Evolutionary conservation across 2,329 filamentous ascomycete genomes (phyloP).

Genomic region (Atkinsonella texensis): DNA sequence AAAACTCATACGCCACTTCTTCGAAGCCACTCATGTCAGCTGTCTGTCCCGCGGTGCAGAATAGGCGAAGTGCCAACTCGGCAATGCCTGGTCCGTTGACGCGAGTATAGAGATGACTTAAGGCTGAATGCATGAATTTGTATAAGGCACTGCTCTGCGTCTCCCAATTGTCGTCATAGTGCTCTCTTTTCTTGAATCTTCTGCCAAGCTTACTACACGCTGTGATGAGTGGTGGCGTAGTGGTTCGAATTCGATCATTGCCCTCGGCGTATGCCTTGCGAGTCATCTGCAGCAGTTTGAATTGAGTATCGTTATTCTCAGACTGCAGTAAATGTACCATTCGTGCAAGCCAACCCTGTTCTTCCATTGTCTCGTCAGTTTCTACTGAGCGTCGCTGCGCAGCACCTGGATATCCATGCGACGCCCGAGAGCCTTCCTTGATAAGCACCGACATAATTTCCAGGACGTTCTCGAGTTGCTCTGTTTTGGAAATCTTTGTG

Average conservation of each 20-base stretch:
- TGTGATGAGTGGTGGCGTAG: slow-evolving; percentile 84
- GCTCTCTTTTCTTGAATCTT: slow-evolving; percentile 80
- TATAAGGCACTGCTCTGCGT: slow-evolving; percentile 64
- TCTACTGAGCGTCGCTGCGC: slow-evolving; percentile 65
- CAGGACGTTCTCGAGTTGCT: slow-evolving; percentile 78
- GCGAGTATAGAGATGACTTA: slow-evolving; percentile 78
- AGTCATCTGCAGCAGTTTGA: slow-evolving; percentile 80
- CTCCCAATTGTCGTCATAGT: slow-evolving; percentile 57
- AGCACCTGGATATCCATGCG: slow-evolving; percentile 73
- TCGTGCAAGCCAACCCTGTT: slow-evolving; percentile 92
- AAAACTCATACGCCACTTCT: slow-evolving; percentile 96
- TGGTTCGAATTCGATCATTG: slow-evolving; percentile 91
- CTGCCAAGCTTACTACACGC: slow-evolving; percentile 81
- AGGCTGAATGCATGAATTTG: slow-evolving; percentile 85
- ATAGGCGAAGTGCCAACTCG: slow-evolving; percentile 79
- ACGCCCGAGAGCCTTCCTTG: slow-evolving; percentile 77
- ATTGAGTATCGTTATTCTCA: slow-evolving; percentile 83
- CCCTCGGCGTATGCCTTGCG: slow-evolving; percentile 82
- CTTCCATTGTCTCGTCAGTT: slow-evolving; percentile 94
- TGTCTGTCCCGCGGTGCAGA: slow-evolving; percentile 83
- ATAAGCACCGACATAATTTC: slow-evolving; percentile 85
- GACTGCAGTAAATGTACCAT: slow-evolving; percentile 80
- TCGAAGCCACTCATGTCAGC: slow-evolving; percentile 87
- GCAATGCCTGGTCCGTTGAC: slow-evolving; percentile 68
- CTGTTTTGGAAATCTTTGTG: slow-evolving; percentile 63